Conservation (phyloP, 768 basidiomycete genomes). For the Dioszegia aurantiaca region DNA sequence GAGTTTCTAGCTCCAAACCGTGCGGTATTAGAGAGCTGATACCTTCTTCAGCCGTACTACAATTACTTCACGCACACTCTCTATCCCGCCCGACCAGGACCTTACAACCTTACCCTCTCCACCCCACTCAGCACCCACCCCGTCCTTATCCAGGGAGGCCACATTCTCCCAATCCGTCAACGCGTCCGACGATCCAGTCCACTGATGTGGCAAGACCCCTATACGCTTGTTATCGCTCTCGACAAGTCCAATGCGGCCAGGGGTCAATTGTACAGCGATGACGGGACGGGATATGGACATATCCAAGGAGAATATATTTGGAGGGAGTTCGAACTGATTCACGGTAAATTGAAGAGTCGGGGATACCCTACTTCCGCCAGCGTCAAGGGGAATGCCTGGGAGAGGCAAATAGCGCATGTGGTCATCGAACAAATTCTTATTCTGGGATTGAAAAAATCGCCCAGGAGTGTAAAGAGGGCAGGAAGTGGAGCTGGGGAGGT, state of each 20-base stretch:
- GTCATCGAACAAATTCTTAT: constrained; percentile 79
- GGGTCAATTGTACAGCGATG: constrained; percentile 92
- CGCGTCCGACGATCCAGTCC: constrained; percentile 79
- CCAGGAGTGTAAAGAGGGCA: constrained; percentile 58
- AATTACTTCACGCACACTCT: constrained; percentile 76
- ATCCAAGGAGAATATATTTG: constrained; percentile 75
- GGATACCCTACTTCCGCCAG: too few relatives aligned
- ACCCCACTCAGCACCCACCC: constrained; percentile 79
- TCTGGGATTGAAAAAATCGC: constrained; percentile 66
- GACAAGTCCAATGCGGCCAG: constrained; percentile 59
- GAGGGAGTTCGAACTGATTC: constrained; percentile 64
- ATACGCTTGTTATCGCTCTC: constrained; percentile 82
- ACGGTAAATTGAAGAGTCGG: too few relatives aligned
- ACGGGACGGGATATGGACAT: constrained; percentile 79
- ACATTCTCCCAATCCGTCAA: constrained; percentile 81
- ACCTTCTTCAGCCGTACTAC: constrained; percentile 80
- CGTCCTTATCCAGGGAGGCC: constrained; percentile 82
- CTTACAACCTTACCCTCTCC: constrained; percentile 65
- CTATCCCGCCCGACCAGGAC: constrained; percentile 54
- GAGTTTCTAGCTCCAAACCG: constrained; percentile 12
- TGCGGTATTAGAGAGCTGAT: not conserved
- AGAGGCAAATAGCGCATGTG: constrained; percentile 64
- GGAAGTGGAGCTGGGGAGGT: constrained; percentile 50
- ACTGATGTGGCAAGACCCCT: constrained; percentile 86
- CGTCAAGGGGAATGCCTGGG: constrained; percentile 62